These are phyloP conservation scores for Cerioporus squamosus DNA, from an alignment of 1,284 basidiomycete genomes.

Conservation along the genomic window DNA sequence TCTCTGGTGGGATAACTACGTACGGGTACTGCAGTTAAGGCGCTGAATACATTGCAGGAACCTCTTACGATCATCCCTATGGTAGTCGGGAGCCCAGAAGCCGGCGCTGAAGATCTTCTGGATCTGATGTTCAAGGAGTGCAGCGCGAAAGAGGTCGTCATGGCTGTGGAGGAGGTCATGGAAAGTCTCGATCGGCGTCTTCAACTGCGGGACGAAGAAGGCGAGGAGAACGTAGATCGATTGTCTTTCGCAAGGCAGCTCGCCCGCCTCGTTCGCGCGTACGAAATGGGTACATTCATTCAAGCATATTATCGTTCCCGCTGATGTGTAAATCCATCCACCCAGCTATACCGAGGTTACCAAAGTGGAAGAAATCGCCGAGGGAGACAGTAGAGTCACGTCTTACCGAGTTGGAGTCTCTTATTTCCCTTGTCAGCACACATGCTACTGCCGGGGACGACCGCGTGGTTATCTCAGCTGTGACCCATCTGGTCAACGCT, in stretches of 20 bases:
- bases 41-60: constrained; percentile 44
- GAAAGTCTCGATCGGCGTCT: constrained; percentile 49
- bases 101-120: constrained; percentile 47
- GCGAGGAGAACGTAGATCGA: constrained; percentile 31
- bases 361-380: constrained; percentile 29
- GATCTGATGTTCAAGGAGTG: constrained; percentile 46
- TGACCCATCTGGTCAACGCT: constrained; percentile 34
- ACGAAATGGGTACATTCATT: constrained; percentile 41
- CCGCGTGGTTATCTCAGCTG: constrained; percentile 40
- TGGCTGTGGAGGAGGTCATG: constrained; percentile 61
- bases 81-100: constrained; percentile 43
- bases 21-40: too few relatives aligned
- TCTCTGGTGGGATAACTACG: constrained; percentile 27
- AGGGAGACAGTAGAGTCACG: constrained; percentile 41
- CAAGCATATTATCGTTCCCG: not conserved
- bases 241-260: constrained; percentile 35
- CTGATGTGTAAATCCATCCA: not conserved
- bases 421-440: constrained; percentile 35
- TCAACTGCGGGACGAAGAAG: constrained; percentile 33
- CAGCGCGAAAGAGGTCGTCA: constrained; percentile 63
- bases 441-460: constrained; percentile 39
- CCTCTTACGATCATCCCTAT: constrained; percentile 52
- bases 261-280: constrained; percentile 42
- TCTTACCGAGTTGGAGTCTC: constrained; percentile 42
- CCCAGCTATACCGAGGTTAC: constrained; percentile 54